Percentiles rank a stretch among this genome's conserved stretches.
Evolutionary conservation across 495 filamentous ascomycete genomes (phyloP).

Genomic region (Staphylotrichum longicolle): DNA sequence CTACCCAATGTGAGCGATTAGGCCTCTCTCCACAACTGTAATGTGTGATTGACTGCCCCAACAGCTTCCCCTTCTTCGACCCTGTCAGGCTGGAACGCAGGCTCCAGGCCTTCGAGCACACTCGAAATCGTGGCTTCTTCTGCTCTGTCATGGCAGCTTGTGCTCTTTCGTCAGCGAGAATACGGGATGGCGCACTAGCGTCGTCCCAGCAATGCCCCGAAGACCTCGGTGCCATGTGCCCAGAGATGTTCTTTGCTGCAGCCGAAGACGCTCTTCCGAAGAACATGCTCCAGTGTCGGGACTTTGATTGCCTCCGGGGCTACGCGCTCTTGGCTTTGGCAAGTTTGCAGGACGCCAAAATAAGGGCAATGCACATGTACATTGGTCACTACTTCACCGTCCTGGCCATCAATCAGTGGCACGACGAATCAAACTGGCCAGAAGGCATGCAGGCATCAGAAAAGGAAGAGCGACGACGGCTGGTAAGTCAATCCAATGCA

Average conservation of each 20-base stretch:
- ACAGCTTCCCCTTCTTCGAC: slow-evolving; percentile 49
- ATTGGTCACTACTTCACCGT: slow-evolving; percentile 49
- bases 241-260: slow-evolving; percentile 47
- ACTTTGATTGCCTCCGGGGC: slow-evolving; percentile 48
- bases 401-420: slow-evolving; percentile 43
- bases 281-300: slow-evolving; percentile 38
- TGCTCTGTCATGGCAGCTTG: slow-evolving; percentile 52
- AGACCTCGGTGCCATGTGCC: slow-evolving; percentile 26
- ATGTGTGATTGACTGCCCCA: too few relatives aligned
- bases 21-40: background rate
- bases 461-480: slow-evolving; percentile 44
- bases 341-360: slow-evolving; percentile 48
- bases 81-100: slow-evolving; percentile 35
- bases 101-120: slow-evolving; percentile 41
- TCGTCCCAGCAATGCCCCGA: slow-evolving; percentile 12
- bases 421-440: slow-evolving; percentile 53
- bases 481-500: slow-evolving; percentile 34
- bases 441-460: slow-evolving; percentile 43
- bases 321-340: slow-evolving; percentile 48
- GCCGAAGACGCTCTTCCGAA: slow-evolving; percentile 43
- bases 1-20: slow-evolving; percentile 34
- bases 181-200: slow-evolving; percentile 47
- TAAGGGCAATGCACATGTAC: slow-evolving; percentile 49
- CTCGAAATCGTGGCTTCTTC: slow-evolving; percentile 43
- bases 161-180: slow-evolving; percentile 46